A percentile compares a stretch with the other conserved stretches of the same genome.
phyloP scores from a whole-genome alignment of 2,329 filamentous ascomycete species.

The Geosmithia putterillii region DNA sequence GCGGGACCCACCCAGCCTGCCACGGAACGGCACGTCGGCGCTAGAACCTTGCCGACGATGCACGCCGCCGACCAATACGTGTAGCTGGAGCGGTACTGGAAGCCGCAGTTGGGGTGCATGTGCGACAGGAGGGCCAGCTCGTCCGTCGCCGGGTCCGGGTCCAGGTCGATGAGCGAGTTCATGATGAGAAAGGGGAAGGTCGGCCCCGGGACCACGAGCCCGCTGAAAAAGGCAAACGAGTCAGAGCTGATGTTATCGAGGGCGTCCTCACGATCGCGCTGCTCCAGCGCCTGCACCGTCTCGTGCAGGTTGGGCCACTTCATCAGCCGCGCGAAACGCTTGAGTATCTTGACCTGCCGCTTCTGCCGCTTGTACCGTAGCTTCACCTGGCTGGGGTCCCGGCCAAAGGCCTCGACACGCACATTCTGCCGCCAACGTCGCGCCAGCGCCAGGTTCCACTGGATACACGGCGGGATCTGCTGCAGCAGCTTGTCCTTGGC shows the following conservation, averaged over 20 bases:
- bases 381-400: constrained; percentile 40
- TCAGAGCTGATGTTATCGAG: constrained; percentile 54
- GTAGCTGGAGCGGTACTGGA: constrained; percentile 62
- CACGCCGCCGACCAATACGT: constrained; percentile 66
- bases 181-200: constrained; percentile 65
- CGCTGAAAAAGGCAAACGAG: constrained; percentile 67
- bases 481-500: constrained; percentile 51
- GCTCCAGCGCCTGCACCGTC: constrained; percentile 49
- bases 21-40: constrained; percentile 56
- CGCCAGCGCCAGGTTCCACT: constrained; percentile 63
- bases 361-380: constrained; percentile 54
- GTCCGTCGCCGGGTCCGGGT: constrained; percentile 54
- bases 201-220: constrained; percentile 56
- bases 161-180: constrained; percentile 66
- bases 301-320: constrained; percentile 66
- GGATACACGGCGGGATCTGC: constrained; percentile 57
- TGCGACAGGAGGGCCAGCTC: constrained; percentile 56
- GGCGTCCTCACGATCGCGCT: constrained; percentile 43
- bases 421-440: constrained; percentile 62
- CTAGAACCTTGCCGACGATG: constrained; percentile 65
- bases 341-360: constrained; percentile 56
- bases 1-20: constrained; percentile 67
- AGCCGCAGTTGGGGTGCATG: constrained; percentile 56
- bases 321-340: constrained; percentile 56
- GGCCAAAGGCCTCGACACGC: constrained; percentile 48